A percentile compares a stretch with the other conserved stretches of the same genome.
phyloP scores from a whole-genome alignment of 148 eudicot genomes.

The Nepenthes gracilis region DNA sequence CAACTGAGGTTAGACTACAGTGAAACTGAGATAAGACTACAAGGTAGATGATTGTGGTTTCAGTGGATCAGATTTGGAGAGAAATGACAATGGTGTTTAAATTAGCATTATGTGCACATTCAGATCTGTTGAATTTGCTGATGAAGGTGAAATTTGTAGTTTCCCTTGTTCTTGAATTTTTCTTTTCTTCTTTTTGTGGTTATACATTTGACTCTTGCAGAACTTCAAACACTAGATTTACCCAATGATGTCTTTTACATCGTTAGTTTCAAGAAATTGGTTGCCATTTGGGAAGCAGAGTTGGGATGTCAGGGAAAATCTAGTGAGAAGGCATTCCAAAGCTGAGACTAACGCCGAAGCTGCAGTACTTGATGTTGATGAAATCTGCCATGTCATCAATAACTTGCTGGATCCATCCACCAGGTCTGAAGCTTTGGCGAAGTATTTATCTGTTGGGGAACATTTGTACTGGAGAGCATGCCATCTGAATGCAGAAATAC shows the following conservation, averaged over 20 bases:
- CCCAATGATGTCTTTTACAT: background rate
- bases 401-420: slow-evolving; percentile 51
- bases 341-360: slow-evolving; percentile 18
- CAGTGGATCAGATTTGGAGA: no score
- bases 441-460: slow-evolving; percentile 46
- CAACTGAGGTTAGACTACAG: no score
- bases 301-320: slow-evolving; percentile 22
- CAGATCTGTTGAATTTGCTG: no score
- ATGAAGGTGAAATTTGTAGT: no score
- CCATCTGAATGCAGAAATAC: slow-evolving; percentile 46
- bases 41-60: no score
- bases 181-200: background rate
- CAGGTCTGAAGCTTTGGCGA: slow-evolving; percentile 47
- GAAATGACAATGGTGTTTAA: no score
- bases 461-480: slow-evolving; percentile 42
- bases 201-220: background rate
- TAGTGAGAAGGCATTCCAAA: slow-evolving; percentile 22
- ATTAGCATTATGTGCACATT: no score
- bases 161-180: no score
- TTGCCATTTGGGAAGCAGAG: slow-evolving; percentile 56
- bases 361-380: slow-evolving; percentile 27
- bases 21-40: no score
- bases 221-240: background rate
- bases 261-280: slow-evolving; percentile 76
- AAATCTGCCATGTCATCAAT: slow-evolving; percentile 35